Percentiles rank a stretch among this genome's conserved stretches.
Evolutionary conservation across 1,139 yeast species (phyloP).

Genomic region (Debaryomyces robertsiae): DNA sequence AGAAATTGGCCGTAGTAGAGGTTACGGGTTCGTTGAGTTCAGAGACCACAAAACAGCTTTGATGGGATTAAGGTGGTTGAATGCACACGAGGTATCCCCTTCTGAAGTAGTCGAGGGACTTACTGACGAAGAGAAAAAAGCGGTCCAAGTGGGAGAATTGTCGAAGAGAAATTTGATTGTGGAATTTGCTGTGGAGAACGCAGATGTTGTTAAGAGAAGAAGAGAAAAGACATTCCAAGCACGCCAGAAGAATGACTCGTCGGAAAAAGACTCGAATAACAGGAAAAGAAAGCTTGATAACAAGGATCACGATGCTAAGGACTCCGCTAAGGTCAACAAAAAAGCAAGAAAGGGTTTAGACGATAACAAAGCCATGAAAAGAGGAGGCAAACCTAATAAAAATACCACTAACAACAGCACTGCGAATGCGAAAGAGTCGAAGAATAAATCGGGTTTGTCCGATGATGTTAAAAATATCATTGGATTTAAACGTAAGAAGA

Average conservation of each 20-base stretch:
- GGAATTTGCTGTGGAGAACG: slow-evolving; percentile 95
- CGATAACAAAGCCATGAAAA: slow-evolving; percentile 48
- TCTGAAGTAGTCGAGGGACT: slow-evolving; percentile 75
- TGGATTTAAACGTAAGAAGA: slow-evolving; percentile 71
- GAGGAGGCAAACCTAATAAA: slow-evolving; percentile 13
- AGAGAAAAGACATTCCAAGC: slow-evolving; percentile 50
- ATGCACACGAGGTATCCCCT: slow-evolving; percentile 81
- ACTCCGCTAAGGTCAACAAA: slow-evolving; percentile 18
- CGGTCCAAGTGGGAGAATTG: slow-evolving; percentile 53
- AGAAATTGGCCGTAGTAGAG: slow-evolving; percentile 88
- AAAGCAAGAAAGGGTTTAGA: slow-evolving; percentile 26
- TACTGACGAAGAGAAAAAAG: slow-evolving; percentile 65
- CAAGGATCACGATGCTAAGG: slow-evolving; percentile 17
- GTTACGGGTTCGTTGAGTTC: slow-evolving; percentile 93
- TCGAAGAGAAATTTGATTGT: slow-evolving; percentile 80
- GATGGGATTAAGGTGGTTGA: slow-evolving; percentile 97
- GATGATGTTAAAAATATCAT: slow-evolving; percentile 63
- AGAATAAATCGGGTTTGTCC: slow-evolving; percentile 44
- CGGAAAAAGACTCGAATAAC: slow-evolving; percentile 27
- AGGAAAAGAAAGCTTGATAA: slow-evolving; percentile 27
- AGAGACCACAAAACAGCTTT: slow-evolving; percentile 91
- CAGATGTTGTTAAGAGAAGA: slow-evolving; percentile 89
- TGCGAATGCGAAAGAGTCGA: slow-evolving; percentile 15
- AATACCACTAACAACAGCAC: no score
- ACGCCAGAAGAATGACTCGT: slow-evolving; percentile 6